A percentile compares a stretch with the other conserved stretches of the same genome.
Conservation (phyloP, 2,329 filamentous ascomycete genomes). For the Xylaria sp. region DNA sequence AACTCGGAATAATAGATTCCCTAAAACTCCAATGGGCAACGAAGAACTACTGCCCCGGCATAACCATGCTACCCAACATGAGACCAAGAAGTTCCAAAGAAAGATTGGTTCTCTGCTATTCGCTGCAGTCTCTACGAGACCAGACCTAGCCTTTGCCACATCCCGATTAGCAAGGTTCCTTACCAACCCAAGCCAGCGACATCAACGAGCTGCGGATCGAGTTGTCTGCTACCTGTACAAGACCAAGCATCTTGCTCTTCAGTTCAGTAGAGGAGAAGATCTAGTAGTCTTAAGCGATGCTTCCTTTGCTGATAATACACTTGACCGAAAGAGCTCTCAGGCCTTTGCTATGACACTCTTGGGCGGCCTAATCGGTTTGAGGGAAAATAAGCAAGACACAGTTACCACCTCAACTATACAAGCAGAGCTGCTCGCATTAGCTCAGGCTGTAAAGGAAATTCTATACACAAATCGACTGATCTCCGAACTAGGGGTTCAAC, state of each 20-base stretch:
- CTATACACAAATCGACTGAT: conserved; percentile 12
- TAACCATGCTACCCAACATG: too few species aligned
- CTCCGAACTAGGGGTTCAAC: background rate
- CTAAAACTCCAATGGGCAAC: background rate
- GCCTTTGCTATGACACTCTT: conserved; percentile 19
- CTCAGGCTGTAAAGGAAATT: conserved; percentile 17
- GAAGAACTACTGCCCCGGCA: background rate
- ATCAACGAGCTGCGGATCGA: background rate
- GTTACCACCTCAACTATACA: conserved; percentile 15
- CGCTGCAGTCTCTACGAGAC: too few species aligned
- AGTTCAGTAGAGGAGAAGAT: background rate
- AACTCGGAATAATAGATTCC: background rate
- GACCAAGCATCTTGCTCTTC: background rate
- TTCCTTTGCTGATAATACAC: conserved; percentile 17
- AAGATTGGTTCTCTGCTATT: too few species aligned
- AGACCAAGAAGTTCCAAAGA: too few species aligned
- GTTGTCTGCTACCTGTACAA: background rate
- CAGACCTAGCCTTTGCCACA: too few species aligned
- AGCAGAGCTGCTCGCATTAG: conserved; percentile 14
- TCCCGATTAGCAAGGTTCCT: too few species aligned
- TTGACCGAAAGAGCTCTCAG: conserved; percentile 22
- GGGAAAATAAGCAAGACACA: conserved; percentile 19
- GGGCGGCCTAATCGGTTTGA: conserved; percentile 12
- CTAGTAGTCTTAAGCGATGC: conserved; percentile 9
- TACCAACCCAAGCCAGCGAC: background rate